phyloP scores from a whole-genome alignment of 1,284 basidiomycete species.

The Wallemia mellicola region DNA sequence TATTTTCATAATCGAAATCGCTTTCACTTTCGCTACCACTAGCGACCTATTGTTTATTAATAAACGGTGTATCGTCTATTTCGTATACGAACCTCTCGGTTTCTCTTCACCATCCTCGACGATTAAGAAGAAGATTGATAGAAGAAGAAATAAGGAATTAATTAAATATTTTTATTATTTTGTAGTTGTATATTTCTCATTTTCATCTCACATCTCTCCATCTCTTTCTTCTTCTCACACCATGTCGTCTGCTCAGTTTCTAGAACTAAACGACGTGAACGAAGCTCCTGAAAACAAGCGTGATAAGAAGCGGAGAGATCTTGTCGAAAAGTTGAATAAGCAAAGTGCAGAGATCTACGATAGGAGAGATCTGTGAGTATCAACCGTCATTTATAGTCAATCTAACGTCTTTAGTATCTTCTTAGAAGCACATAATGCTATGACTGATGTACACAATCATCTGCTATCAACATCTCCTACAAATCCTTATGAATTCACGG shows the following conservation, averaged over 20 bases:
- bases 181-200: background rate
- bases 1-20: background rate
- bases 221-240: background rate
- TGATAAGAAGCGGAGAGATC: conserved; percentile 21
- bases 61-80: too few relatives aligned
- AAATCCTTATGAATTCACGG: background rate
- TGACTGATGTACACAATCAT: background rate
- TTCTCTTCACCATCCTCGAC: background rate
- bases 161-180: background rate
- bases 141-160: background rate
- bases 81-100: too few relatives aligned
- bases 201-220: background rate
- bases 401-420: background rate
- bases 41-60: too few relatives aligned
- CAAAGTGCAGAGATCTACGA: conserved; percentile 19
- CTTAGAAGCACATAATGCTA: background rate
- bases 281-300: conserved; percentile 13
- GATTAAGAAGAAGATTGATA: background rate
- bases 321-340: conserved; percentile 20
- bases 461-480: background rate
- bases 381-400: background rate
- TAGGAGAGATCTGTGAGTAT: conserved; percentile 18
- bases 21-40: background rate
- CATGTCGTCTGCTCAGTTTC: background rate
- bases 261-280: too few relatives aligned